Conservation (phyloP, 2,329 filamentous ascomycete species). For the Neonectria ditissima region DNA sequence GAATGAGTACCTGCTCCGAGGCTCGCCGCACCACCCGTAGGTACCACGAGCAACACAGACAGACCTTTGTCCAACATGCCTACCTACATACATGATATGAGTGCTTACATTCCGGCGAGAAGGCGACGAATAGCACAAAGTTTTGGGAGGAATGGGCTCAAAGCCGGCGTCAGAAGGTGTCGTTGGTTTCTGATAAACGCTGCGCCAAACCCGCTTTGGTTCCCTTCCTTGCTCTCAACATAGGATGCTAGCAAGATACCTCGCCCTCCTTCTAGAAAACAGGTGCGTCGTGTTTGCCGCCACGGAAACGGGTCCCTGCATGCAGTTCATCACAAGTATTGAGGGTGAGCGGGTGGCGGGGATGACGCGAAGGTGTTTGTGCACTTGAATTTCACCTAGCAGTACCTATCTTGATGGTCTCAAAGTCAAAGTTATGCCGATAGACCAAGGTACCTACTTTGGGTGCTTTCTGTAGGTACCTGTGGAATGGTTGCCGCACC, state of each 20-base stretch:
- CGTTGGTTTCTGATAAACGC: not conserved
- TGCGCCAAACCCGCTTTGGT: not conserved
- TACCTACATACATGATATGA: not conserved
- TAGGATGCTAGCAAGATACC: no score
- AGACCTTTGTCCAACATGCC: not conserved
- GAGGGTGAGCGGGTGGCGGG: not conserved
- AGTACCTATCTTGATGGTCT: not conserved
- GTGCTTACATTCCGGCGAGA: not conserved
- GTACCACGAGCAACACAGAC: not conserved
- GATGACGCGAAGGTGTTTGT: not conserved
- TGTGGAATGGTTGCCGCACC: no score
- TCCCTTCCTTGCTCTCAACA: not conserved
- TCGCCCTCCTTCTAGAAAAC: not conserved
- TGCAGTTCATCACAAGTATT: not conserved
- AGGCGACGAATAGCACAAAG: not conserved
- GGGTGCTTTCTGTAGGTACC: no score
- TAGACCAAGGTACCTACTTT: no score
- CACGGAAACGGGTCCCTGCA: constrained; percentile 22
- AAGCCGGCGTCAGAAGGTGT: not conserved
- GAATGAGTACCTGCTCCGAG: not conserved
- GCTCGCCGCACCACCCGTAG: not conserved
- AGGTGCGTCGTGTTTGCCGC: constrained; percentile 14
- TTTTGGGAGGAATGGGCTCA: not conserved
- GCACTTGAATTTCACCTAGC: not conserved
- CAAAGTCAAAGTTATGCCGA: not conserved